These are phyloP conservation scores for Cucumis melo DNA, from an alignment of 306 rosid genomes.

Conservation along the genomic window DNA sequence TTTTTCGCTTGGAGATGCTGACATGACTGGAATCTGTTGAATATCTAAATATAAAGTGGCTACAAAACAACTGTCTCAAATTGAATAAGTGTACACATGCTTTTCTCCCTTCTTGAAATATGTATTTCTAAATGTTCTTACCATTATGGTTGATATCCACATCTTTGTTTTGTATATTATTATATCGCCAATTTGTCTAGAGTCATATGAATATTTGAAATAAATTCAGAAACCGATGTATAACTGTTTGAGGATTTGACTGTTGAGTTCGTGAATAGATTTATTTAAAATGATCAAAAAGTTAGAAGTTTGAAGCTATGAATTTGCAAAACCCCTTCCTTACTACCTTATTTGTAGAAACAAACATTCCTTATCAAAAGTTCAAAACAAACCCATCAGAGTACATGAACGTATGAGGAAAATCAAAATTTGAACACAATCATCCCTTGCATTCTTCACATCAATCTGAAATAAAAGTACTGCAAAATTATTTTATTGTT, in stretches of 20 bases:
- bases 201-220: not conserved
- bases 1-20: not conserved
- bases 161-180: not conserved
- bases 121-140: not conserved
- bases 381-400: not conserved
- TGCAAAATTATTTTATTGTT: not conserved
- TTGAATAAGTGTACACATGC: not conserved
- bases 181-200: not conserved
- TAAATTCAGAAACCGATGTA: not conserved
- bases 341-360: not conserved
- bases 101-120: not conserved
- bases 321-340: not conserved
- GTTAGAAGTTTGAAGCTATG: not conserved
- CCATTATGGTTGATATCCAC: not conserved
- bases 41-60: not conserved
- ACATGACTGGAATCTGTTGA: not conserved
- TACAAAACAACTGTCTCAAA: not conserved
- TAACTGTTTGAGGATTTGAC: not conserved
- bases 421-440: not conserved
- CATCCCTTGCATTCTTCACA: not conserved
- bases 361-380: not conserved
- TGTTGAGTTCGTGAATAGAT: not conserved
- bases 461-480: not conserved
- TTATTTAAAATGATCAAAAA: not conserved
- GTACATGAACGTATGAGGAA: not conserved